phyloP scores from a whole-genome alignment of 768 basidiomycete genomes.

The Leccinum arenicola region DNA sequence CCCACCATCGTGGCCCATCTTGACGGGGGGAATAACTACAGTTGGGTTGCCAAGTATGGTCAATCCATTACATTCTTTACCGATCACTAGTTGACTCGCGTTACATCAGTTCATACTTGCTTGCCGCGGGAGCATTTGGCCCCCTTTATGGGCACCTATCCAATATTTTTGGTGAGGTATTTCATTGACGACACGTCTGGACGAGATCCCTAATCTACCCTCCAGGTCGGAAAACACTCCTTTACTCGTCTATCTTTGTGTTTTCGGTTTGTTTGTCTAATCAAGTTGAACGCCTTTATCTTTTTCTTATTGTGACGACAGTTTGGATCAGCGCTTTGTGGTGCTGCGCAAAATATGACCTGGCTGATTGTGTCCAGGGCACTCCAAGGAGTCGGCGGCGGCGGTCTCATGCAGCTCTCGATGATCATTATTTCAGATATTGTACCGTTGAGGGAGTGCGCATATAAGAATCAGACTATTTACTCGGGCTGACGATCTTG shows the following conservation, averaged over 20 bases:
- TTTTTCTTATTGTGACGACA: conserved; percentile 26
- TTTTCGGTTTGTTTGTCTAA: conserved; percentile 54
- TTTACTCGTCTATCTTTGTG: conserved; percentile 58
- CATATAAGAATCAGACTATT: background rate
- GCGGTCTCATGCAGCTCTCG: conserved; percentile 71
- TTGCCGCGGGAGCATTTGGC: conserved; percentile 60
- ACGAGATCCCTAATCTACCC: background rate
- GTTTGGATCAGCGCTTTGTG: conserved; percentile 79
- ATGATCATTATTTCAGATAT: conserved; percentile 83
- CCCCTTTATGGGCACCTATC: conserved; percentile 79
- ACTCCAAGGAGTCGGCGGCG: conserved; percentile 81
- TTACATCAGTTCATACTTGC: conserved; percentile 60
- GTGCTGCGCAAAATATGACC: conserved; percentile 72
- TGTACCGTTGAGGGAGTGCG: conserved; percentile 73
- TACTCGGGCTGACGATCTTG: background rate
- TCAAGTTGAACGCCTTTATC: background rate
- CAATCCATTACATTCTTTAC: background rate
- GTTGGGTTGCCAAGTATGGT: conserved; percentile 66
- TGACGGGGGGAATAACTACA: conserved; percentile 60
- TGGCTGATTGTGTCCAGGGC: conserved; percentile 78
- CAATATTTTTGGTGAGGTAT: conserved; percentile 43
- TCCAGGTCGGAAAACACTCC: conserved; percentile 61
- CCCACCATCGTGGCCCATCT: conserved; percentile 66
- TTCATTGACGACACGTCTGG: background rate
- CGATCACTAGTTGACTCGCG: background rate